Percentiles rank a stretch among this genome's conserved stretches.
phyloP scores from a whole-genome alignment of 2,329 filamentous ascomycete genomes.

The Aspergillus melleus region DNA sequence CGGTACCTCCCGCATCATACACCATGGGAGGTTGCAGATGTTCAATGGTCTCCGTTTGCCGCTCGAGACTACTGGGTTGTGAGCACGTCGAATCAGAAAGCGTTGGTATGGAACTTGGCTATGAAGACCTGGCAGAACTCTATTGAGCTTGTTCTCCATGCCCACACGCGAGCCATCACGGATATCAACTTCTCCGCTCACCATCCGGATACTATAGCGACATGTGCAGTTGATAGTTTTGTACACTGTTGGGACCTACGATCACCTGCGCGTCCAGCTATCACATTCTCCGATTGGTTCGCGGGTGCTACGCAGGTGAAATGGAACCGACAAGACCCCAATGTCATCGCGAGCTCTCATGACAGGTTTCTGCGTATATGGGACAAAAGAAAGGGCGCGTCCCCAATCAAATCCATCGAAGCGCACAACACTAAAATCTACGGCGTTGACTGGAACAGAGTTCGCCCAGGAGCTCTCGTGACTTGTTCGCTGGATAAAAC shows the following conservation, averaged over 20 bases:
- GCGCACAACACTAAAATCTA: conserved; percentile 94
- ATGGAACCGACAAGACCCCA: conserved; percentile 84
- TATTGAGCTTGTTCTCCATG: conserved; percentile 85
- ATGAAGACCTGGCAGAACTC: conserved; percentile 69
- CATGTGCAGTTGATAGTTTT: conserved; percentile 89
- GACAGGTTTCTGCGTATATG: conserved; percentile 85
- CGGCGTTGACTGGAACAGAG: conserved; percentile 90
- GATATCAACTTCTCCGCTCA: conserved; percentile 96
- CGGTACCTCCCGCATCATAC: conserved; percentile 81
- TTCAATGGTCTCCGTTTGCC: conserved; percentile 95
- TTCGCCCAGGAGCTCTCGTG: conserved; percentile 67
- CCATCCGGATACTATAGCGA: conserved; percentile 83
- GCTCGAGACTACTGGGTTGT: conserved; percentile 89
- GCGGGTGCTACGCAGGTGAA: conserved; percentile 94
- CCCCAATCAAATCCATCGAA: conserved; percentile 78
- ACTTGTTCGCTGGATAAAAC: conserved; percentile 91
- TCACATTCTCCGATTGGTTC: conserved; percentile 90
- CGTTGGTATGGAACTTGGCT: conserved; percentile 89
- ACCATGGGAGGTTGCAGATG: conserved; percentile 93
- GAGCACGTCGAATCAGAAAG: conserved; percentile 91
- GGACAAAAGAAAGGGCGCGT: conserved; percentile 78
- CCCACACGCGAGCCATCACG: conserved; percentile 84
- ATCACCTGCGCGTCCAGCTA: conserved; percentile 67
- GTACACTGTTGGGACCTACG: conserved; percentile 91
- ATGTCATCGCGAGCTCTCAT: conserved; percentile 86